phyloP scores from a whole-genome alignment of 2,329 filamentous ascomycete species.

The Diaporthe sp. region DNA sequence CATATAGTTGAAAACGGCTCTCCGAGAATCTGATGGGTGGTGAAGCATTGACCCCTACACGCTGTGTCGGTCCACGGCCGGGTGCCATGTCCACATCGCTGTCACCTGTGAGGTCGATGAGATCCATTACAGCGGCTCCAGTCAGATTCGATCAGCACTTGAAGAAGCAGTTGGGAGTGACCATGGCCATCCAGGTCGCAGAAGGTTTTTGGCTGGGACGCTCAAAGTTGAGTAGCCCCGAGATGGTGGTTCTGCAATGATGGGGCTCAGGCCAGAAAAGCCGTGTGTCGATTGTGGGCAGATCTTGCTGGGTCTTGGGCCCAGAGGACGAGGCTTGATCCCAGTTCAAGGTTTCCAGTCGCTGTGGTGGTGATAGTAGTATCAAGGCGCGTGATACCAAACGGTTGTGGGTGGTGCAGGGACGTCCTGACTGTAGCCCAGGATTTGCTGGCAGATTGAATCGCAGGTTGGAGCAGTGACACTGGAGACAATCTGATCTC shows the following conservation, averaged over 20 bases:
- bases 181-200: background rate
- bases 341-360: no score
- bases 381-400: background rate
- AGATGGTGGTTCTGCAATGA: background rate
- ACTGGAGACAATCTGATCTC: background rate
- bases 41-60: slow-evolving; percentile 11
- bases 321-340: background rate
- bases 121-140: slow-evolving; percentile 13
- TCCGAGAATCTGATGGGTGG: slow-evolving; percentile 20
- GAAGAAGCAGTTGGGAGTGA: background rate
- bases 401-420: background rate
- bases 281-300: background rate
- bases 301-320: background rate
- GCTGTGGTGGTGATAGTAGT: background rate
- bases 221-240: background rate
- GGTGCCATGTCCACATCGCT: slow-evolving; percentile 25
- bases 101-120: slow-evolving; percentile 30
- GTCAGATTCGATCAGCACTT: background rate
- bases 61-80: background rate
- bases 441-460: background rate
- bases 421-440: background rate
- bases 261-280: background rate
- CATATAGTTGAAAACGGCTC: slow-evolving; percentile 32
- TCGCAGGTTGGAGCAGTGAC: background rate
- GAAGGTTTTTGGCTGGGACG: background rate